phyloP scores from a whole-genome alignment of 306 rosid genomes.

The Glycyrrhiza uralensis region DNA sequence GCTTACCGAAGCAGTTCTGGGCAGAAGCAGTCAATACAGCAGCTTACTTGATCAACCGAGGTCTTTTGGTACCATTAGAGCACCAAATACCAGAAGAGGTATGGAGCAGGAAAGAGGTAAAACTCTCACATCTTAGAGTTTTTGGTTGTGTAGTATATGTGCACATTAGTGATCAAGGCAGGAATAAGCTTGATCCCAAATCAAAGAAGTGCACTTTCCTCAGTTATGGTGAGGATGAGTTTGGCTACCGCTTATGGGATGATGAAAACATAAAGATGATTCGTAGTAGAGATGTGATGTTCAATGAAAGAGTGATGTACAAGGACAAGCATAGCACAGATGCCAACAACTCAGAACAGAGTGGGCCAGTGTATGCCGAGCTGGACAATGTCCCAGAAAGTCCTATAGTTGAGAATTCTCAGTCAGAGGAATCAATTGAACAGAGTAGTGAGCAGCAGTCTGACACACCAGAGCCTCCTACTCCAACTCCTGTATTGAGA shows the following conservation, averaged over 20 bases:
- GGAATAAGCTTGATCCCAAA: too few relatives aligned
- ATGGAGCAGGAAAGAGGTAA: not conserved
- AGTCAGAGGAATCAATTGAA: not conserved
- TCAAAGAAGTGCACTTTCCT: too few relatives aligned
- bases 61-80: too few relatives aligned
- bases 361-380: not conserved
- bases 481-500: too few relatives aligned
- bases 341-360: not conserved
- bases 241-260: too few relatives aligned
- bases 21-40: not conserved
- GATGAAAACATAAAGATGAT: not conserved
- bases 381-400: not conserved
- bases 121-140: not conserved
- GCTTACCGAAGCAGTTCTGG: too few relatives aligned
- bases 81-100: not conserved
- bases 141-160: not conserved
- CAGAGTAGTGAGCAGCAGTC: too few relatives aligned
- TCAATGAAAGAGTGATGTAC: not conserved
- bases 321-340: not conserved
- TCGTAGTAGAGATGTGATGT: too few relatives aligned
- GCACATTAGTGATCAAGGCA: not conserved
- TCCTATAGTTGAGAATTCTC: too few relatives aligned
- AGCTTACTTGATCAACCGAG: not conserved
- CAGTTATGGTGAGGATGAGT: too few relatives aligned
- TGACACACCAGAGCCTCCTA: too few relatives aligned